These are phyloP conservation scores for Pythium aquatile DNA, from an alignment of 352 stramenopile species.

Conservation along the genomic window DNA sequence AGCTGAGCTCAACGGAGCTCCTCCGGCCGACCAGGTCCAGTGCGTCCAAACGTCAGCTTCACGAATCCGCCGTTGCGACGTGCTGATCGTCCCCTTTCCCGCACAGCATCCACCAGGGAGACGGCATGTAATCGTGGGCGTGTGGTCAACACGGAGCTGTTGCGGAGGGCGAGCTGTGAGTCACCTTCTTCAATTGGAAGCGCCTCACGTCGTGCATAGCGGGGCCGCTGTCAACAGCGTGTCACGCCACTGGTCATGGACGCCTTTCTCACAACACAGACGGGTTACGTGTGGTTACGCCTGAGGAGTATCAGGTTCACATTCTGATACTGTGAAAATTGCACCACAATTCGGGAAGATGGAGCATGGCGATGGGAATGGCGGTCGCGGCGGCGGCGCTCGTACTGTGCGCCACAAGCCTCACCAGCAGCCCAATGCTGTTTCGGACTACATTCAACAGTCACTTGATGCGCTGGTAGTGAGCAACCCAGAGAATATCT, in stretches of 20 bases:
- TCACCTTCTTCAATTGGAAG: background rate
- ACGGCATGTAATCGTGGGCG: too few relatives aligned
- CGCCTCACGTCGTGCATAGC: background rate
- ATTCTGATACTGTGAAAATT: background rate
- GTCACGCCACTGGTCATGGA: background rate
- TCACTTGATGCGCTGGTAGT: background rate
- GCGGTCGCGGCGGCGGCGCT: background rate
- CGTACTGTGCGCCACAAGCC: slow-evolving; percentile 20
- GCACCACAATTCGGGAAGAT: background rate
- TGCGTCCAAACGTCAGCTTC: background rate
- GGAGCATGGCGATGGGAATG: background rate
- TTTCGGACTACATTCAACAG: slow-evolving; percentile 18
- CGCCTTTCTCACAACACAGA: background rate
- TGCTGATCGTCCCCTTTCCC: background rate
- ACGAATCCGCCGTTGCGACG: slow-evolving; percentile 1
- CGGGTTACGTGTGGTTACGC: background rate
- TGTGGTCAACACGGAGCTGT: background rate
- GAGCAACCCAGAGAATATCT: background rate
- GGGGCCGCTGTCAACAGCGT: background rate
- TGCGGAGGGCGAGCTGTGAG: background rate
- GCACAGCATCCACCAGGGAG: background rate
- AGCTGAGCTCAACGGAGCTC: background rate
- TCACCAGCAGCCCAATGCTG: slow-evolving; percentile 17
- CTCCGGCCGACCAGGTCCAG: background rate
- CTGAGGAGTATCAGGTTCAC: background rate